Evolutionary conservation across 2,329 filamentous ascomycete species (phyloP), one percentile per base, ranked within the genome.

Genomic region (Cryphonectria naterciae): DNA sequence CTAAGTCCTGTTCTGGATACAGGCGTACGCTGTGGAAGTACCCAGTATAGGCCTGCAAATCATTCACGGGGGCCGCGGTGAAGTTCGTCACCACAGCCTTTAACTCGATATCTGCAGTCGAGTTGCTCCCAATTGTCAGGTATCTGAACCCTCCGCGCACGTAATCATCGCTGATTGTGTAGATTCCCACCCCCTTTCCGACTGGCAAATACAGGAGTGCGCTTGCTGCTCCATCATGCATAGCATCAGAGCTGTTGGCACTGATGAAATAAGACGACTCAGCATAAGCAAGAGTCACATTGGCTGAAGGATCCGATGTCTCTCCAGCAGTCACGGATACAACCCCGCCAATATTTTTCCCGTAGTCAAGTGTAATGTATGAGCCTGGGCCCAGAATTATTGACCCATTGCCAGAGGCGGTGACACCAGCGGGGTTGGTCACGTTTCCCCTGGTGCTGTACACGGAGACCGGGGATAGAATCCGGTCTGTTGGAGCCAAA

Each of bases 131-230:
- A 17, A 64, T 43, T 1, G 79, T 85, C 74, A 86, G 75, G 66
- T 85, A 85, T 52, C 83, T 77, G 67, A 86, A 86, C 0, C 74
- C 83, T 28, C 84, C 84, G 37, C 84, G 78, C 37, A 81, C 0
- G 83, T 86, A 70, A 6, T 70, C 65, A 19, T 43, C 32, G 19
- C 58, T 58, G 25, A 64, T 54, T 6, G 46, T 63, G 35, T 70
- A 70, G 10, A 39, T 41, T 35, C 69, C 69, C 15, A 52, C 46
- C 35, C 37, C 63, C 10, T 56, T 54, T 28, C 54, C 61, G 41
- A 65, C 63, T 10, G 63, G 46, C 17, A 65, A 35, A 37, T 61
- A 69, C 5, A 65, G 25, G 19, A 49, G 67, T 15, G 41, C 25
- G n/a, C 52, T 61, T 28, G 32, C 49, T 8, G n/a, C 67, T 1